Evolutionary conservation across 2,329 filamentous ascomycete genomes (phyloP).

Genomic region (Cladosporium sp.): DNA sequence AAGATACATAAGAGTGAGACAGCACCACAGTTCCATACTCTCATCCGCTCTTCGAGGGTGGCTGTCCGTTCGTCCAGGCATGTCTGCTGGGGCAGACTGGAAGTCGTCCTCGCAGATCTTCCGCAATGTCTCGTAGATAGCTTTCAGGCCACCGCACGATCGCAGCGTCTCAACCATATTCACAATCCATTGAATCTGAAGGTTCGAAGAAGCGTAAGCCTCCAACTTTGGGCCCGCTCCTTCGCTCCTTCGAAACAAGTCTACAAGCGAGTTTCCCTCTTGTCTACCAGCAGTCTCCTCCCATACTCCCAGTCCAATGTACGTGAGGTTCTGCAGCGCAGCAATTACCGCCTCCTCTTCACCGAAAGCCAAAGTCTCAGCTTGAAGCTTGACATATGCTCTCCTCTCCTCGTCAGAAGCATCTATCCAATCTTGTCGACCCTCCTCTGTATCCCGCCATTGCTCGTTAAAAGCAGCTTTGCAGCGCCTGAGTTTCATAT

Average conservation of each 20-base stretch:
- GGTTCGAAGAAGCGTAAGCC: conserved; percentile 31
- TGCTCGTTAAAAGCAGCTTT: conserved; percentile 72
- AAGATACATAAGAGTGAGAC: conserved; percentile 47
- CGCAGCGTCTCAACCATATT: conserved; percentile 41
- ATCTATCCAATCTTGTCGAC: conserved; percentile 60
- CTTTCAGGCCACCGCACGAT: conserved; percentile 37
- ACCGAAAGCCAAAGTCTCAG: conserved; percentile 32
- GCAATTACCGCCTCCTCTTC: conserved; percentile 29
- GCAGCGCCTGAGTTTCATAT: conserved; percentile 69
- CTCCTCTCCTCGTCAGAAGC: conserved; percentile 53
- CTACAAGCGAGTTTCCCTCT: conserved; percentile 23
- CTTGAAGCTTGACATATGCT: conserved; percentile 51
- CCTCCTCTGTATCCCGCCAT: conserved; percentile 51
- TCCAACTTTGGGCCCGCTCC: conserved; percentile 28
- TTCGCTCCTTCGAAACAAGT: conserved; percentile 22
- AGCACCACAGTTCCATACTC: conserved; percentile 45
- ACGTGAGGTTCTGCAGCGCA: conserved; percentile 42
- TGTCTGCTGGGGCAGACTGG: conserved; percentile 18
- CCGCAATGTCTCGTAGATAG: conserved; percentile 38
- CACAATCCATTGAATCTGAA: conserved; percentile 44
- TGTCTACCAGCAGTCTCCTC: conserved; percentile 44
- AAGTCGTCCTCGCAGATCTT: conserved; percentile 28
- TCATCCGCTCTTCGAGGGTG: conserved; percentile 26
- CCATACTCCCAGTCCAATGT: conserved; percentile 47
- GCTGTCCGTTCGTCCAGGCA: conserved; percentile 22